Evolutionary conservation across 768 basidiomycete species (phyloP), one percentile per base, ranked within the genome.

Genomic region (Hebeloma cylindrosporum): DNA sequence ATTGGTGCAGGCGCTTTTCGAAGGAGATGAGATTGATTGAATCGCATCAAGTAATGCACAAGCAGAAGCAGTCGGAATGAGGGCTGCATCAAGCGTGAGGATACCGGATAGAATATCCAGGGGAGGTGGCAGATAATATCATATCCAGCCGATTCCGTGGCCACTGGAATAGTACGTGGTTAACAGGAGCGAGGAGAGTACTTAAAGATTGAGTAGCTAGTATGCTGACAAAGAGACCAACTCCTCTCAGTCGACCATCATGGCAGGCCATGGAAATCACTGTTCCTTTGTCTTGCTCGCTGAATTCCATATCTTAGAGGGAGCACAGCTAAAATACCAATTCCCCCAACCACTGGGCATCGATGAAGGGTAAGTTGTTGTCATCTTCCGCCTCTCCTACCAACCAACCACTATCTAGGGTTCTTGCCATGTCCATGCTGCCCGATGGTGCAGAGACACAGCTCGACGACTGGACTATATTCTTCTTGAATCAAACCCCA

Each of bases 301-400:
- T n/a, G 96, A 98, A 65, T 99, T 99, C 70, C 91, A 99, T 72
- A 97, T 99, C 52, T 85, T 92, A 60, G 82, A 88, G 45, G 96
- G 96, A 25, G 89, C 94, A 2, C 88, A 92, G 52, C 74, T 99
- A 51, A 87, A 91, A 30, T 94, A 96, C 65, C 93, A 98, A 67
- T 97, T 95, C 60, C 96, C 96, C 7, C 89, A 89, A 59, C 90
- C 93, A 9, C 75, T 96, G 26, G 96, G 95, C 7, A 83, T 90
- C 45, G 91, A 98, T 76, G 93, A 95, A 65, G 87, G 91, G 94
- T 95, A 61, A 55, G 80, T 67, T 32, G 34, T 3, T 34, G 13
- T 3, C 28, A 28, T 28, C 26, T 37, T 25, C 29, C n/a, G n/a
- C 38, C 34, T 44, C 16, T 6, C 21, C 28, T 27, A 27, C 39